These are phyloP conservation scores for Saccharum spontaneum DNA, from an alignment of 176 grass and related monocot species.

Conservation along the genomic window DNA sequence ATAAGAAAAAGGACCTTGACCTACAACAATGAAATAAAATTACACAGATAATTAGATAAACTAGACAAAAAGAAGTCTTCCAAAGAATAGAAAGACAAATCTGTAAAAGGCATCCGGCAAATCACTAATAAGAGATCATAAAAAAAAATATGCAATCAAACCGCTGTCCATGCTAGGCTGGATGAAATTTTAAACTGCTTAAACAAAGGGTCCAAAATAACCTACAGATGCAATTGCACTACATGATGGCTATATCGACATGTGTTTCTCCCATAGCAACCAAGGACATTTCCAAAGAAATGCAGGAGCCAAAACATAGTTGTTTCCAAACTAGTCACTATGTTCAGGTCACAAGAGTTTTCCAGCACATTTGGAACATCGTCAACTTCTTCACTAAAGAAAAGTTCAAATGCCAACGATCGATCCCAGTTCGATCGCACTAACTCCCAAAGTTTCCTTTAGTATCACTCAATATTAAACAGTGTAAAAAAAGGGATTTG, in stretches of 20 bases:
- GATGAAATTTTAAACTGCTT: neutral
- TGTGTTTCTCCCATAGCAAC: slow-evolving; percentile 8
- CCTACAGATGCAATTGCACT: neutral
- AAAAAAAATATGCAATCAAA: slow-evolving; percentile 7
- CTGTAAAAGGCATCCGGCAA: neutral
- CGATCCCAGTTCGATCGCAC: neutral
- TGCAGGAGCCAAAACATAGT: neutral
- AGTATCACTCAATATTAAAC: slow-evolving; percentile 14
- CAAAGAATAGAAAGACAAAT: neutral
- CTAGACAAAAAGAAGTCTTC: neutral
- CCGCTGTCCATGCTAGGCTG: neutral
- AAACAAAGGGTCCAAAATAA: neutral
- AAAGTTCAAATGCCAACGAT: neutral
- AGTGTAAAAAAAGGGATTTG: neutral
- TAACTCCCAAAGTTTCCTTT: neutral
- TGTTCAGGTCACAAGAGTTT: neutral
- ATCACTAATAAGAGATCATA: slow-evolving; percentile 11
- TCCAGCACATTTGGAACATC: neutral
- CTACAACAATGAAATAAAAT: slow-evolving; percentile 49
- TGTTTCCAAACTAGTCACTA: neutral
- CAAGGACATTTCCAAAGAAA: slow-evolving; percentile 1
- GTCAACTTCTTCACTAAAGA: neutral
- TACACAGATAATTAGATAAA: slow-evolving; percentile 11
- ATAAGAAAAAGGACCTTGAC: slow-evolving; percentile 98
- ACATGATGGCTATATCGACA: neutral